These are phyloP conservation scores for Puya raimondii DNA, from an alignment of 176 grass and related monocot species.

Conservation along the genomic window DNA sequence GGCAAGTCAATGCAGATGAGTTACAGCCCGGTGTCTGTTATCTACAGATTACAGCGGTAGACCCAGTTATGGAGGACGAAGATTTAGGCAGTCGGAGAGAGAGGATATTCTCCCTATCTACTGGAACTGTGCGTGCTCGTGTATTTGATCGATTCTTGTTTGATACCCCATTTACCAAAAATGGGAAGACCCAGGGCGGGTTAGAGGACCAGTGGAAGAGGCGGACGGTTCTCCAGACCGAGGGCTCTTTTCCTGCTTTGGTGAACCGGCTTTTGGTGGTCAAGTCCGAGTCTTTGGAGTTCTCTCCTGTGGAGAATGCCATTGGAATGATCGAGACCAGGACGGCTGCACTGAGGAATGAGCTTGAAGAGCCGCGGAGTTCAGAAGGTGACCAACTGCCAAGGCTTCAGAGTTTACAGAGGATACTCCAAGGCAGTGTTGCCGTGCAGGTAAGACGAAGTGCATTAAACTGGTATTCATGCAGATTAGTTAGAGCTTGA, in stretches of 20 bases:
- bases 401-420: constrained; percentile 92
- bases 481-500: neutral
- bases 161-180: constrained; percentile 96
- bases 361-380: constrained; percentile 95
- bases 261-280: constrained; percentile 79
- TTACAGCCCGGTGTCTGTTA: constrained; percentile 86
- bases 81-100: constrained; percentile 91
- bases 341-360: constrained; percentile 89
- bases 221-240: constrained; percentile 78
- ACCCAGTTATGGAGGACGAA: constrained; percentile 99
- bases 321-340: constrained; percentile 99
- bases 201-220: constrained; percentile 99
- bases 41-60: constrained; percentile 96
- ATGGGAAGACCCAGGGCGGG: constrained; percentile 94
- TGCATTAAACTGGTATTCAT: neutral
- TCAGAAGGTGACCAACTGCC: constrained; percentile 92
- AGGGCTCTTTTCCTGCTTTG: constrained; percentile 90
- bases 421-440: constrained; percentile 98
- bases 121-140: constrained; percentile 69
- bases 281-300: constrained; percentile 92
- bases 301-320: constrained; percentile 94
- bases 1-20: constrained; percentile 93
- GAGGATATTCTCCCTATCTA: constrained; percentile 86
- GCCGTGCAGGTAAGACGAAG: constrained; percentile 74
- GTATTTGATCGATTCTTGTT: constrained; percentile 93